These are phyloP conservation scores for Trichomonascus vanleenenianus DNA, from an alignment of 805 yeast species.

Conservation along the genomic window DNA sequence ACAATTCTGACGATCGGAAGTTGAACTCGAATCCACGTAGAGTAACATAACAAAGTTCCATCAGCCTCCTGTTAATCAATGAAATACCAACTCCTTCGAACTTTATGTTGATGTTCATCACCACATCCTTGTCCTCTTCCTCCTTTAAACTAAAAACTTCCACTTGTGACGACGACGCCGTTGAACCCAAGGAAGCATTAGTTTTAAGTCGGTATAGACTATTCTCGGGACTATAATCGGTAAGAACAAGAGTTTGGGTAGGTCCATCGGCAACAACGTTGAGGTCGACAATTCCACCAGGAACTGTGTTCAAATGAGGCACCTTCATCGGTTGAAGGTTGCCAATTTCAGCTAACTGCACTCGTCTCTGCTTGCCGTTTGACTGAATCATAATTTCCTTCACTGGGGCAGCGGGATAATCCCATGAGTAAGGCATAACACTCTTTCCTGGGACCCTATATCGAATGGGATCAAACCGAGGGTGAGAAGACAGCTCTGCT, in stretches of 20 bases:
- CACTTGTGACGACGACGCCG: constrained; percentile 9
- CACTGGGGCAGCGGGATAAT: constrained; percentile 81
- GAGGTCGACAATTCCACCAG: constrained; percentile 59
- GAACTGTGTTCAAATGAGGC: constrained; percentile 35
- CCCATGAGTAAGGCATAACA: constrained; percentile 98
- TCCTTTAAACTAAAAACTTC: constrained; percentile 18
- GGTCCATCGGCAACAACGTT: constrained; percentile 97
- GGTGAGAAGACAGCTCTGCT: constrained; percentile 44
- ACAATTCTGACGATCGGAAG: constrained; percentile 75
- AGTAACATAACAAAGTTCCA: constrained; percentile 80
- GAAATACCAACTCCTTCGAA: constrained; percentile 83
- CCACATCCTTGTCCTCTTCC: constrained; percentile 47
- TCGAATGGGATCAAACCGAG: constrained; percentile 64
- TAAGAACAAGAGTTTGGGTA: constrained; percentile 75
- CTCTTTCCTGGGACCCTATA: constrained; percentile 81
- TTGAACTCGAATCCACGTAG: constrained; percentile 72
- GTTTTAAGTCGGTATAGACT: constrained; percentile 58
- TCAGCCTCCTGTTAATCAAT: constrained; percentile 56
- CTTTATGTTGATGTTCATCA: constrained; percentile 47
- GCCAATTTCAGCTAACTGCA: constrained; percentile 91
- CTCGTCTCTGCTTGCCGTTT: constrained; percentile 64
- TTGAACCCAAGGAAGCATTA: constrained; percentile 16
- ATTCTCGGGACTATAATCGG: constrained; percentile 69
- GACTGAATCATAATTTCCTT: constrained; percentile 73
- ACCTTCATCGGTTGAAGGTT: constrained; percentile 78